Base-by-base conservation (phyloP, 257 asterid species). In the Rhazya stricta region DNA sequence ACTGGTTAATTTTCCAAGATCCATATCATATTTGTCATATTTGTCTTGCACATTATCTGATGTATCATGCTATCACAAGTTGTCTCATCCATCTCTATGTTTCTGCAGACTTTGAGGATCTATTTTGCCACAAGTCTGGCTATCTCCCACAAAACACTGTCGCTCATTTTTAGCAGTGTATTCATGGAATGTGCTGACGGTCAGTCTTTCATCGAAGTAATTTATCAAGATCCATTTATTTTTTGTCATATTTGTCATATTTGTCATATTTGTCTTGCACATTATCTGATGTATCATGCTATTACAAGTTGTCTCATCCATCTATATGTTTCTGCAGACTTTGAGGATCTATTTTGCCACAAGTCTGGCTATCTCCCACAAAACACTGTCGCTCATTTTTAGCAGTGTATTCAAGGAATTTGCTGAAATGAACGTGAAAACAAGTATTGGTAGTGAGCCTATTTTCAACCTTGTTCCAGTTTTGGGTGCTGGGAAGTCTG, bases 401-500 rank as follows among this genome's bases (percentile, higher is more conserved):
- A 71, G 67, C 75, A 67, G 85, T 29, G 88, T 85, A 45, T 90
- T 90, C 74, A 46, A 74, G 50, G 97, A 88, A 72, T 87, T 89
- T 37, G 82, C 82, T 54, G 83, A 82, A 75, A 76, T 82, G 76
- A 87, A 91, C 81, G 54, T 56, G 27, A 76, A 87, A 79, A 58
- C 79, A 19, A 84, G 74, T 6, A 68, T 45, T 7, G 73, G 76
- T 70, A 76, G 71, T 36, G 84, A 71, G 70, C 89, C 89, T 9
- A 46, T 85, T 1, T 92, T 92, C 82, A 90, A 84, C 85, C 78
- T 94, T 50, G 85, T 94, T 75, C 97, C 97, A 5, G 93, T 90
- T 65, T 74, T 89, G 82, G 96, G 92, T 56, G 86, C 93, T 46
- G 99, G 99, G 74, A 81, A 73, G 62, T 88, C 88, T 11, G 90